Evolutionary conservation across 2,329 filamentous ascomycete genomes (phyloP).

Genomic region (Aspergillus novofumigatus): DNA sequence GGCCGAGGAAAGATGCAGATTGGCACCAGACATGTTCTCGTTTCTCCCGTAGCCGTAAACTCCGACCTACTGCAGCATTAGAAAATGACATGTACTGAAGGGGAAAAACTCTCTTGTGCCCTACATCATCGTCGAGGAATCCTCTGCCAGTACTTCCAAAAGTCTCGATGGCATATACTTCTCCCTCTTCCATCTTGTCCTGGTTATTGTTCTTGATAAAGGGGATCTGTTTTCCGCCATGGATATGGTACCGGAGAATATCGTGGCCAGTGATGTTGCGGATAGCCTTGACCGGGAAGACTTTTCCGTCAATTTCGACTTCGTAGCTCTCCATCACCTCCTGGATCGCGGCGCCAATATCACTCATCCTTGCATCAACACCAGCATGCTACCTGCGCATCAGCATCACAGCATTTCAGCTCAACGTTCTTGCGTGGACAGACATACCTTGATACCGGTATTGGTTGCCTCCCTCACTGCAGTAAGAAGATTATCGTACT

Average conservation of each 20-base stretch:
- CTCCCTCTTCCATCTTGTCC: constrained; percentile 56
- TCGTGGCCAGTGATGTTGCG: constrained; percentile 54
- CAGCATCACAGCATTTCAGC: neutral
- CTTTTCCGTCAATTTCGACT: constrained; percentile 51
- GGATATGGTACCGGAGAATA: constrained; percentile 52
- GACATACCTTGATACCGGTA: constrained; percentile 50
- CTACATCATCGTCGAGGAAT: constrained; percentile 45
- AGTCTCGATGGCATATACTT: constrained; percentile 57
- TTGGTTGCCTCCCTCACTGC: constrained; percentile 50
- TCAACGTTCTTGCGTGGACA: neutral
- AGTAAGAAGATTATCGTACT: constrained; percentile 69
- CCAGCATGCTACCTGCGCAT: constrained; percentile 43
- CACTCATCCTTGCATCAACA: constrained; percentile 51
- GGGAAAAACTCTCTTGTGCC: neutral
- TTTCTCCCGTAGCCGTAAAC: constrained; percentile 52
- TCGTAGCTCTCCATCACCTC: constrained; percentile 62
- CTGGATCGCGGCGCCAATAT: constrained; percentile 56
- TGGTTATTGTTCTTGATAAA: constrained; percentile 50
- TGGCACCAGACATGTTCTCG: constrained; percentile 31
- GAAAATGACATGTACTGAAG: neutral
- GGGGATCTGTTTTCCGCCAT: constrained; percentile 54
- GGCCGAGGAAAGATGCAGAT: constrained; percentile 49
- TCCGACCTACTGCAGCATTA: constrained; percentile 35
- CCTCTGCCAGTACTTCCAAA: constrained; percentile 55
- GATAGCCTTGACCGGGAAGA: constrained; percentile 53